These are phyloP conservation scores for Auricularia heimuer DNA, from an alignment of 768 basidiomycete genomes.

Conservation along the genomic window DNA sequence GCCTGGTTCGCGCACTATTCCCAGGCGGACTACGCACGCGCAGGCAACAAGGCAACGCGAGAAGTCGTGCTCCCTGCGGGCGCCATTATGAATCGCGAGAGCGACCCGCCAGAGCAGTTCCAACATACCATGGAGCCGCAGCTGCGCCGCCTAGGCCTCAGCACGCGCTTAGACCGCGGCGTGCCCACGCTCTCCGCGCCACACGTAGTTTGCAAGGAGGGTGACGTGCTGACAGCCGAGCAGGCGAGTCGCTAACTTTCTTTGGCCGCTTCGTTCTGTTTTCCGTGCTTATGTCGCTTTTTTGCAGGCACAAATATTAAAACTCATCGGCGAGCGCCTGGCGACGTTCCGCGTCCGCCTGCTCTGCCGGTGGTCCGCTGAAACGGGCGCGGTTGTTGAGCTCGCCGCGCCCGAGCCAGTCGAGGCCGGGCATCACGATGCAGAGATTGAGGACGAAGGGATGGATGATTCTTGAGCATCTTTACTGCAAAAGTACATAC, in stretches of 20 bases:
- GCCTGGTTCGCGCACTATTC: constrained; percentile 92
- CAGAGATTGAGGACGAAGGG: constrained; percentile 1
- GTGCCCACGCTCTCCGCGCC: constrained; percentile 72
- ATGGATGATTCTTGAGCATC: no score
- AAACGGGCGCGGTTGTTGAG: constrained; percentile 52
- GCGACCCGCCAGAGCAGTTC: constrained; percentile 79
- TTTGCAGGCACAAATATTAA: constrained; percentile 76
- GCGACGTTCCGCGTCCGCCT: constrained; percentile 71
- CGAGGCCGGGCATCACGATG: background rate
- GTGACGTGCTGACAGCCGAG: constrained; percentile 69
- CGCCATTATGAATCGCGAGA: constrained; percentile 73
- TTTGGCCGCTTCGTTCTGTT: no score
- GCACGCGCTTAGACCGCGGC: constrained; percentile 76
- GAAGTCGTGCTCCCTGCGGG: constrained; percentile 62
- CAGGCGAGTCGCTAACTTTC: no score
- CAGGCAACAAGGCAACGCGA: constrained; percentile 69
- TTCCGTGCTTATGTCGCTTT: no score
- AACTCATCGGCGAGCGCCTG: constrained; percentile 84
- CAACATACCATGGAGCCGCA: constrained; percentile 98
- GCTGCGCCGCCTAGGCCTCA: constrained; percentile 80
- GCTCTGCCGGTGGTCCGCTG: constrained; percentile 62
- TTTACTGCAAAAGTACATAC: no score
- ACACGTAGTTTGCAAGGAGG: constrained; percentile 80
- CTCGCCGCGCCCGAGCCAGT: constrained; percentile 22
- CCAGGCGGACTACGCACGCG: constrained; percentile 84